Percentiles rank a stretch among this genome's conserved stretches.
Conservation (phyloP, 2,329 filamentous ascomycete species). For the Colletotrichum sp. region DNA sequence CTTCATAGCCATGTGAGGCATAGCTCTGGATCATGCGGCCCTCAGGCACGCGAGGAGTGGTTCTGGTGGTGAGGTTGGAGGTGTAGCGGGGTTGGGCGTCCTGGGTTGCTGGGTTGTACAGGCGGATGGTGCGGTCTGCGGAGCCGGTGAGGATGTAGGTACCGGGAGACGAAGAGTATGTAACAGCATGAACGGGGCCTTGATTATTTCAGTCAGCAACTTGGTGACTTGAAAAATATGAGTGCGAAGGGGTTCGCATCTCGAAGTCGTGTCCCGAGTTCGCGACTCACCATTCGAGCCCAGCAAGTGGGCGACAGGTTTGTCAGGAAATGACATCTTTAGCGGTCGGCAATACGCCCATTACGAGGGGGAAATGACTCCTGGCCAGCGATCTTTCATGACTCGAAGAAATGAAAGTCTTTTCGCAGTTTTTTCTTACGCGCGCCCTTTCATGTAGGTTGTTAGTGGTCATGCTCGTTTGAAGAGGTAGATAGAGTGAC, state of each 20-base stretch:
- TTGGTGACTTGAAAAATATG: neutral
- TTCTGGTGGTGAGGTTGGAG: slow-evolving; percentile 38
- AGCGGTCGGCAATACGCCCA: slow-evolving; percentile 5
- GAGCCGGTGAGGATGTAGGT: slow-evolving; percentile 86
- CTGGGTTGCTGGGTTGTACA: slow-evolving; percentile 76
- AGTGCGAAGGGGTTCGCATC: neutral
- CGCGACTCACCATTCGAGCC: slow-evolving; percentile 60
- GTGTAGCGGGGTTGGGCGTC: slow-evolving; percentile 21
- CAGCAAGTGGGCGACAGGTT: slow-evolving; percentile 59
- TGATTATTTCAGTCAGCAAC: neutral
- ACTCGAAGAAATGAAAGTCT: neutral
- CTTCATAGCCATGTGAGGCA: slow-evolving; percentile 87
- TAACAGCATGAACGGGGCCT: slow-evolving; percentile 76
- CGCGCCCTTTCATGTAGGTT: neutral
- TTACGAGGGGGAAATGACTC: neutral
- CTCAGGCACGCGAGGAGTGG: slow-evolving; percentile 41
- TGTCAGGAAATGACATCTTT: slow-evolving; percentile 51
- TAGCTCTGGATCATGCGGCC: slow-evolving; percentile 84
- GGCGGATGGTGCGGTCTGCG: slow-evolving; percentile 81
- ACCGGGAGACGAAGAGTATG: slow-evolving; percentile 74
- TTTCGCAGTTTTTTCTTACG: neutral
- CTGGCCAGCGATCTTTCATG: neutral
- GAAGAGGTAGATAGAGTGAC: neutral
- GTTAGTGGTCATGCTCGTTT: neutral
- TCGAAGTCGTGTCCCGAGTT: neutral